phyloP scores from a whole-genome alignment of 2,329 filamentous ascomycete species.

The Pyrenochaeta sp. region DNA sequence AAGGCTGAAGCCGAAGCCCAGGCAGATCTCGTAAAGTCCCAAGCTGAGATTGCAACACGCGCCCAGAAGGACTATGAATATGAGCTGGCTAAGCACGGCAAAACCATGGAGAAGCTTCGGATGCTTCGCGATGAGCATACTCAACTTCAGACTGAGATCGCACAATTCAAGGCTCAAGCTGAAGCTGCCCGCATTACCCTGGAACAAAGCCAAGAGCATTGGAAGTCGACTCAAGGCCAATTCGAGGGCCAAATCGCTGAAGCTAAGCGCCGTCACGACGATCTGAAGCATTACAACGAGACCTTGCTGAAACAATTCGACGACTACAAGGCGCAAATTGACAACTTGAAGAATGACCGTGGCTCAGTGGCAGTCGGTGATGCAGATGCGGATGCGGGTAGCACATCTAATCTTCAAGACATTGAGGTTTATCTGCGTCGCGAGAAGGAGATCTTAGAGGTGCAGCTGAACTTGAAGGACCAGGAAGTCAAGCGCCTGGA shows the following conservation, averaged over 20 bases:
- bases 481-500: conserved; percentile 89
- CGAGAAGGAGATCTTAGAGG: conserved; percentile 97
- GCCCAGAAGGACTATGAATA: conserved; percentile 96
- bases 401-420: conserved; percentile 81
- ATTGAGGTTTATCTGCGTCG: conserved; percentile 90
- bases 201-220: conserved; percentile 83
- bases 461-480: conserved; percentile 89
- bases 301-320: conserved; percentile 90
- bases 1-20: conserved; percentile 82
- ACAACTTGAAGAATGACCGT: conserved; percentile 79
- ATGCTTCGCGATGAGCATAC: conserved; percentile 82
- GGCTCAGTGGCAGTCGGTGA: conserved; percentile 64
- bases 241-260: conserved; percentile 87
- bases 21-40: conserved; percentile 89
- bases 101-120: conserved; percentile 88
- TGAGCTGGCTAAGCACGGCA: conserved; percentile 92
- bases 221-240: conserved; percentile 80
- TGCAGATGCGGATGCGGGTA: conserved; percentile 60
- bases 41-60: conserved; percentile 91
- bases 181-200: conserved; percentile 85
- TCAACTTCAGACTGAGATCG: conserved; percentile 79
- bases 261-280: conserved; percentile 79
- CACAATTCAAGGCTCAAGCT: conserved; percentile 78
- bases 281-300: conserved; percentile 88
- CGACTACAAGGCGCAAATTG: conserved; percentile 79